These are phyloP conservation scores for Alternaria sp. DNA, from an alignment of 2,329 filamentous ascomycete species.

Conservation along the genomic window DNA sequence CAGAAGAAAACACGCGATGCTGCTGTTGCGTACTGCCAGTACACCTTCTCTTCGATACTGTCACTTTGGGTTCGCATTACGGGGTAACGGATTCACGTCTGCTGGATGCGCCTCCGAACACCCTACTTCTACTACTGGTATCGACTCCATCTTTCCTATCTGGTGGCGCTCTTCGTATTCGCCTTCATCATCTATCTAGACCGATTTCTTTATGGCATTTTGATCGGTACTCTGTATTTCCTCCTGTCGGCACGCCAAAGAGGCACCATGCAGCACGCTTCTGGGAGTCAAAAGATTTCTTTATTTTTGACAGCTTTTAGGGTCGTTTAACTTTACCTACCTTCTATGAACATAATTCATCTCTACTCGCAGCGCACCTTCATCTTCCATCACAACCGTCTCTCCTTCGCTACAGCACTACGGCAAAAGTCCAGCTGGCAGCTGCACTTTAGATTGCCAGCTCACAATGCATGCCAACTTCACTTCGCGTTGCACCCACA, in stretches of 20 bases:
- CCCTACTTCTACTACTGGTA: slow-evolving; percentile 24
- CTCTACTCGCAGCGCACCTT: slow-evolving; percentile 7
- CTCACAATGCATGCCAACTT: neutral
- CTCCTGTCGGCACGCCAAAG: slow-evolving; percentile 27
- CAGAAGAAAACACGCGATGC: slow-evolving; percentile 43
- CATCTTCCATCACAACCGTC: neutral
- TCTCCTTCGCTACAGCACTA: neutral
- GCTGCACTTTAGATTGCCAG: neutral
- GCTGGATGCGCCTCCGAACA: slow-evolving; percentile 37
- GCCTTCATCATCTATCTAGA: slow-evolving; percentile 35
- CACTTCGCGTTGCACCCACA: neutral
- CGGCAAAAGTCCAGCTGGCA: neutral
- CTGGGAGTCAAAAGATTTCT: slow-evolving; percentile 35
- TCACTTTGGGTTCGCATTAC: slow-evolving; percentile 35
- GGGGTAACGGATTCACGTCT: slow-evolving; percentile 37
- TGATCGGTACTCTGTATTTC: slow-evolving; percentile 42
- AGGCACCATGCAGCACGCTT: slow-evolving; percentile 29
- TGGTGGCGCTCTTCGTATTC: slow-evolving; percentile 21
- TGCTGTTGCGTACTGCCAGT: slow-evolving; percentile 47
- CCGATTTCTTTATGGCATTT: slow-evolving; percentile 40
- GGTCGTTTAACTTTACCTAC: slow-evolving; percentile 24
- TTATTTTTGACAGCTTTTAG: slow-evolving; percentile 21
- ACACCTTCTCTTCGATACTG: slow-evolving; percentile 34
- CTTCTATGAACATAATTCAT: slow-evolving; percentile 48
- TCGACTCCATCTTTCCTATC: slow-evolving; percentile 21